Conservation (phyloP, 768 basidiomycete genomes). For the Trametes elegans region DNA sequence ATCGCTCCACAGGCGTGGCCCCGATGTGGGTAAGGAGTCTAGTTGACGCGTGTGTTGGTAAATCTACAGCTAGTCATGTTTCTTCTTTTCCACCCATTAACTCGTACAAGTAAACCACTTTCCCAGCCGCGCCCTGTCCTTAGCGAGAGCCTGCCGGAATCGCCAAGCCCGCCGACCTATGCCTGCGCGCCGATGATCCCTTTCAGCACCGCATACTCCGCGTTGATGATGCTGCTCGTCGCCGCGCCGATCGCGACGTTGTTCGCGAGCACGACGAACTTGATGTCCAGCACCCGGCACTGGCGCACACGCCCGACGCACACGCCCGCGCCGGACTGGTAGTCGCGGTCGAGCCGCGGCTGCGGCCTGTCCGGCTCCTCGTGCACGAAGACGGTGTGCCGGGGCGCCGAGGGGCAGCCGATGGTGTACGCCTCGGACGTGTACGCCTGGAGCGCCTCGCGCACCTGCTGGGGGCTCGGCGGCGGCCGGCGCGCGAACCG, state of each 20-base stretch:
- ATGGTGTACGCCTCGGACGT: constrained; percentile 73
- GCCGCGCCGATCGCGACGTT: constrained; percentile 97
- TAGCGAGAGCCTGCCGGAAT: neutral
- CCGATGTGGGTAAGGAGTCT: too few relatives aligned
- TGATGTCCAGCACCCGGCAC: constrained; percentile 91
- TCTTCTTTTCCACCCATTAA: constrained; percentile 16
- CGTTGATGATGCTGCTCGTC: constrained; percentile 96
- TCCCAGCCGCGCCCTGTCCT: constrained; percentile 1
- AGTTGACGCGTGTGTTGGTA: neutral
- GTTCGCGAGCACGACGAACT: constrained; percentile 90
- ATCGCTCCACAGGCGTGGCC: too few relatives aligned
- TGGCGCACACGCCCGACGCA: constrained; percentile 88
- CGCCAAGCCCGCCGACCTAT: neutral
- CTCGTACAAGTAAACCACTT: constrained; percentile 18
- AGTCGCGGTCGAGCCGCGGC: constrained; percentile 87
- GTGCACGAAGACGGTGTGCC: constrained; percentile 85
- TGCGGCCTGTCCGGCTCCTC: constrained; percentile 93
- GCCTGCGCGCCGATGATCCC: constrained; percentile 40
- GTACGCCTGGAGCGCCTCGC: constrained; percentile 73
- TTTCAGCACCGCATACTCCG: constrained; percentile 87
- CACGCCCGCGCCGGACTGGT: constrained; percentile 89
- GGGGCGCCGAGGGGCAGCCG: constrained; percentile 82
- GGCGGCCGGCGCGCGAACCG: constrained; percentile 78
- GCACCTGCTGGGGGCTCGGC: constrained; percentile 84
- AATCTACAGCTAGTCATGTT: constrained; percentile 14